Evolutionary conservation across 2,329 filamentous ascomycete genomes (phyloP).

Genomic region (Aureobasidium sp.): DNA sequence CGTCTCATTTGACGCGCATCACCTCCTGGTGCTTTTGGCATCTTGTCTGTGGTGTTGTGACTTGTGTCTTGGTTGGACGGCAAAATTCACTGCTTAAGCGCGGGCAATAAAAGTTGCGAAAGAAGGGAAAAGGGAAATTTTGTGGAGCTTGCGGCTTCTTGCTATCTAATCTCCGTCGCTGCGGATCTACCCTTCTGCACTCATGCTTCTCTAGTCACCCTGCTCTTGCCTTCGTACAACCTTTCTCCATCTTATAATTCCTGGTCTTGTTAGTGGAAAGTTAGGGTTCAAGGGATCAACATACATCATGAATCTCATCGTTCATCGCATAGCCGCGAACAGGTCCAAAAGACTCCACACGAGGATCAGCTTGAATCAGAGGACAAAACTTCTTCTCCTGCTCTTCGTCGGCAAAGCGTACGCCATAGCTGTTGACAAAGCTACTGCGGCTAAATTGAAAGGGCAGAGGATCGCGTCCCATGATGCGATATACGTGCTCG

Average conservation of each 20-base stretch:
- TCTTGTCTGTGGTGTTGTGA: conserved; percentile 29
- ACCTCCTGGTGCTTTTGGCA: conserved; percentile 66
- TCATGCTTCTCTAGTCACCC: neutral
- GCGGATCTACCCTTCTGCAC: neutral
- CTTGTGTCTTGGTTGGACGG: no score
- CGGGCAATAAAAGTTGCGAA: neutral
- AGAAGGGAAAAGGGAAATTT: conserved; percentile 6
- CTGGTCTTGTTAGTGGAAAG: neutral
- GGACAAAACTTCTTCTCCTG: neutral
- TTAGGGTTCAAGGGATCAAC: neutral
- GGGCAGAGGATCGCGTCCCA: neutral
- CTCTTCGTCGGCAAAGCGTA: neutral
- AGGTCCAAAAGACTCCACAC: neutral
- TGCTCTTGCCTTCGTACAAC: neutral
- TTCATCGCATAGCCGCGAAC: neutral
- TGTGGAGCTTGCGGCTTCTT: neutral
- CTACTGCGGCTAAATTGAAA: neutral
- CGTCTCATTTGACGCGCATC: conserved; percentile 53
- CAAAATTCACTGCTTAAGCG: neutral
- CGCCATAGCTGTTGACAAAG: neutral
- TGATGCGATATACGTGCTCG: neutral
- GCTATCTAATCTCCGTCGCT: neutral
- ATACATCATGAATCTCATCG: neutral
- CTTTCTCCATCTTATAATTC: neutral
- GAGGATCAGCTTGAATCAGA: neutral